These are phyloP conservation scores for Begonia loranthoides DNA, from an alignment of 306 rosid genomes.

Conservation along the genomic window DNA sequence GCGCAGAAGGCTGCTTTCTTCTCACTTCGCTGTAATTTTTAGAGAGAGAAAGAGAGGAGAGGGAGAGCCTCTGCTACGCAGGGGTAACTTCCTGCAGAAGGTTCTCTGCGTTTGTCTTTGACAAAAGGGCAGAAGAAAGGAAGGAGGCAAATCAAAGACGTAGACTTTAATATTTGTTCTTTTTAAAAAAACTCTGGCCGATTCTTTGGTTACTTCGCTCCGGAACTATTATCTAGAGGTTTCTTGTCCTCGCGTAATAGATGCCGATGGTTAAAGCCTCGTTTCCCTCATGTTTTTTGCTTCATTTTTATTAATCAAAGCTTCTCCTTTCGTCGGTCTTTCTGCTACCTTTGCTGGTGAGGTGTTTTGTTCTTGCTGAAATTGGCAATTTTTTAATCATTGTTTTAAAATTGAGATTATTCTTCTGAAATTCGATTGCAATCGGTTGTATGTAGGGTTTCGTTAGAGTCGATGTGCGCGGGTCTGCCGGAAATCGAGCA, in stretches of 20 bases:
- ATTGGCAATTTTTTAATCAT: neutral
- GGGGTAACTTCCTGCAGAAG: constrained; percentile 31
- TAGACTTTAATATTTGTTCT: too few relatives aligned
- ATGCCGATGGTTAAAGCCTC: constrained; percentile 8
- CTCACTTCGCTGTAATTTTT: too few relatives aligned
- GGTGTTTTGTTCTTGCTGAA: neutral
- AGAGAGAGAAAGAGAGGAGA: neutral
- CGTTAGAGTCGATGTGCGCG: constrained; percentile 6
- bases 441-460: constrained; percentile 15
- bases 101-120: too few relatives aligned
- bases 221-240: constrained; percentile 12
- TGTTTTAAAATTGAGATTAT: neutral
- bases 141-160: too few relatives aligned
- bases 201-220: constrained; percentile 19
- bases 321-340: constrained; percentile 6
- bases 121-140: constrained; percentile 17
- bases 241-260: constrained; percentile 44
- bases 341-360: neutral
- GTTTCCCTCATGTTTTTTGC: neutral
- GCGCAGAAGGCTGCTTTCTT: too few relatives aligned
- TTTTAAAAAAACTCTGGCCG: too few relatives aligned
- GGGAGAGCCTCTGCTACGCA: constrained; percentile 14
- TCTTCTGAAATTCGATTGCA: constrained; percentile 8
- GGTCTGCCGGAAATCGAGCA: constrained; percentile 7
- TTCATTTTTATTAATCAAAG: constrained; percentile 16